Conservation (phyloP, 192 early-diverging fungal genomes). For the Linnemannia elongata region DNA sequence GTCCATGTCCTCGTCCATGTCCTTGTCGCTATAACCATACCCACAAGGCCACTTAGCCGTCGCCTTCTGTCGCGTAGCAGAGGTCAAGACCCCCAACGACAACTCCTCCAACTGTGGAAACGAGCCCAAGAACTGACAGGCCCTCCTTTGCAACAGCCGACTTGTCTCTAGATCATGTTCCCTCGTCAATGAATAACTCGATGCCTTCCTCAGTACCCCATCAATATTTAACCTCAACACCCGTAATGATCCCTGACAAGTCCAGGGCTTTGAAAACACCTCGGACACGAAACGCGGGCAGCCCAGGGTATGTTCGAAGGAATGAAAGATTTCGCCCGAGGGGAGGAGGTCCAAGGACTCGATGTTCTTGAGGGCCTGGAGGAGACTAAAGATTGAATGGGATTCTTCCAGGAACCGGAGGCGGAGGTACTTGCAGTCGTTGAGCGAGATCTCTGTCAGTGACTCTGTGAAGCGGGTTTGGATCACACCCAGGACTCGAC, state of each 20-base stretch:
- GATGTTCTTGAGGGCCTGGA: background rate
- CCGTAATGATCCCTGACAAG: background rate
- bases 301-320: background rate
- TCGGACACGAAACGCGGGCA: background rate
- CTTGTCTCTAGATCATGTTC: background rate
- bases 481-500: background rate
- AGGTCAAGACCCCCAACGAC: background rate
- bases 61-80: background rate
- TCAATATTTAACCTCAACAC: background rate
- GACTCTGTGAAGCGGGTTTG: background rate
- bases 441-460: background rate
- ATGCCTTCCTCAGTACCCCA: background rate
- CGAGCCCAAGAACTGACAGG: background rate
- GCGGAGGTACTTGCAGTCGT: constrained; percentile 3
- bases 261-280: background rate
- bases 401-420: background rate
- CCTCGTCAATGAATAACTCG: background rate
- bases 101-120: background rate
- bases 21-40: too few species aligned
- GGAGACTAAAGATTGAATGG: background rate
- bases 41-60: too few species aligned
- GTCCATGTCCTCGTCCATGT: too few species aligned
- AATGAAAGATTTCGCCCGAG: background rate
- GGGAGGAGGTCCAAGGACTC: background rate
- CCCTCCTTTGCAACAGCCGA: background rate